phyloP scores from a whole-genome alignment of 176 grass and related monocot genomes.

The Ananas comosus region DNA sequence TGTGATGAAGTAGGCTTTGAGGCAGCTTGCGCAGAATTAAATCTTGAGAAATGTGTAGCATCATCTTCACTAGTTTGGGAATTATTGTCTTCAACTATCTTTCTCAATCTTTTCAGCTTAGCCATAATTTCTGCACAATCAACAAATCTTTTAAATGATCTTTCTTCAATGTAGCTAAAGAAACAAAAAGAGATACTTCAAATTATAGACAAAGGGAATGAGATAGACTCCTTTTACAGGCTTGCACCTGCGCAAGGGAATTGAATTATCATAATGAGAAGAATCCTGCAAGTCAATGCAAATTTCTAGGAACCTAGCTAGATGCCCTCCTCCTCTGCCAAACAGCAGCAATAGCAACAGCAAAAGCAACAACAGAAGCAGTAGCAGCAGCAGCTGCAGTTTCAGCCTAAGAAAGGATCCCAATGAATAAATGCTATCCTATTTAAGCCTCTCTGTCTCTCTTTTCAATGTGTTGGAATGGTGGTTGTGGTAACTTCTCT shows the following conservation, averaged over 20 bases:
- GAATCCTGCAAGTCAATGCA: too few species aligned
- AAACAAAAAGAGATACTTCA: background rate
- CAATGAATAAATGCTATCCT: background rate
- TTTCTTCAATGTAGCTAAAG: conserved; percentile 90
- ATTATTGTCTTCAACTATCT: too few species aligned
- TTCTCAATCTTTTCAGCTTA: too few species aligned
- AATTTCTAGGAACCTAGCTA: background rate
- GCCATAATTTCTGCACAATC: conserved; percentile 10
- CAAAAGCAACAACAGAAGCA: conserved; percentile 34
- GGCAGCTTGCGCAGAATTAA: too few species aligned
- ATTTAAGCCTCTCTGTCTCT: too few species aligned
- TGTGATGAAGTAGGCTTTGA: too few species aligned
- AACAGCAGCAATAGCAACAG: conserved; percentile 22
- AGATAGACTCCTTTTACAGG: too few species aligned
- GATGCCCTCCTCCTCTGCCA: conserved; percentile 27
- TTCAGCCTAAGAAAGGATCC: conserved; percentile 10
- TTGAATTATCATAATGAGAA: too few species aligned
- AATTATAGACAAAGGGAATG: too few species aligned
- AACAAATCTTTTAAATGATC: conserved; percentile 91
- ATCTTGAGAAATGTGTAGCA: too few species aligned
- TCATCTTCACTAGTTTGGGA: too few species aligned
- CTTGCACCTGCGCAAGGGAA: too few species aligned
- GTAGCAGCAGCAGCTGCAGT: conserved; percentile 12
- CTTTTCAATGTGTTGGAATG: background rate
- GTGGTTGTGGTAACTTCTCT: background rate